A percentile compares a stretch with the other conserved stretches of the same genome.
phyloP scores from a whole-genome alignment of 768 basidiomycete genomes.

The Pisolithus albus region DNA sequence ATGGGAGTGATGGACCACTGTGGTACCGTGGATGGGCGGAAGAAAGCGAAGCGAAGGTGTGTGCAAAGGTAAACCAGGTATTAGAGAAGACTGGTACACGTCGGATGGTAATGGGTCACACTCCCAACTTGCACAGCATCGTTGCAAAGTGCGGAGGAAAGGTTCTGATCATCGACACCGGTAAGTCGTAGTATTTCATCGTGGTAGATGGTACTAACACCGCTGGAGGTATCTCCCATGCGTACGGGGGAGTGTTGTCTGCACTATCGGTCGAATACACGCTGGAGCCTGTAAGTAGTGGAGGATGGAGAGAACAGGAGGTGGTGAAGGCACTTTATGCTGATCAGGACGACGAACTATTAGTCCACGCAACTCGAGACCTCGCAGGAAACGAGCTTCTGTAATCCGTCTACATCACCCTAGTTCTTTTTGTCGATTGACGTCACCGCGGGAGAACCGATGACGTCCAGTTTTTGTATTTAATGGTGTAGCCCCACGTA shows the following conservation, averaged over 20 bases:
- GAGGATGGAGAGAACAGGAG: constrained; percentile 31
- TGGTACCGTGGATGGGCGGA: constrained; percentile 96
- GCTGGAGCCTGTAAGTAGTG: constrained; percentile 50
- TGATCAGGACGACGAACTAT: constrained; percentile 25
- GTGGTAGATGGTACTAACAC: constrained; percentile 7
- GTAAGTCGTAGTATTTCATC: constrained; percentile 29
- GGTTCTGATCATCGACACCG: constrained; percentile 94
- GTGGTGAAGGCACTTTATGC: constrained; percentile 31
- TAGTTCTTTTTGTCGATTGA: neutral
- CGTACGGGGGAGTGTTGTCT: constrained; percentile 89
- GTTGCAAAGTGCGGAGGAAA: constrained; percentile 85
- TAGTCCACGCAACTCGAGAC: constrained; percentile 21
- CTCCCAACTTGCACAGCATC: constrained; percentile 85
- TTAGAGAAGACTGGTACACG: constrained; percentile 71
- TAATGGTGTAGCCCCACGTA: neutral
- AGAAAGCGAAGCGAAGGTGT: constrained; percentile 61
- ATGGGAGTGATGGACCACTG: constrained; percentile 72
- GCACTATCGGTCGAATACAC: constrained; percentile 84
- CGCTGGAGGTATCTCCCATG: constrained; percentile 77
- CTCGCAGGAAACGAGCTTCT: constrained; percentile 15
- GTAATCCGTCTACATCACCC: neutral
- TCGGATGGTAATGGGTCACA: constrained; percentile 95
- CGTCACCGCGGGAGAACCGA: neutral
- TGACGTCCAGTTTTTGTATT: neutral
- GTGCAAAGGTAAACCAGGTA: constrained; percentile 64